Evolutionary conservation across 176 grass and related monocot genomes (phyloP).

Genomic region (Oryza longistaminata): DNA sequence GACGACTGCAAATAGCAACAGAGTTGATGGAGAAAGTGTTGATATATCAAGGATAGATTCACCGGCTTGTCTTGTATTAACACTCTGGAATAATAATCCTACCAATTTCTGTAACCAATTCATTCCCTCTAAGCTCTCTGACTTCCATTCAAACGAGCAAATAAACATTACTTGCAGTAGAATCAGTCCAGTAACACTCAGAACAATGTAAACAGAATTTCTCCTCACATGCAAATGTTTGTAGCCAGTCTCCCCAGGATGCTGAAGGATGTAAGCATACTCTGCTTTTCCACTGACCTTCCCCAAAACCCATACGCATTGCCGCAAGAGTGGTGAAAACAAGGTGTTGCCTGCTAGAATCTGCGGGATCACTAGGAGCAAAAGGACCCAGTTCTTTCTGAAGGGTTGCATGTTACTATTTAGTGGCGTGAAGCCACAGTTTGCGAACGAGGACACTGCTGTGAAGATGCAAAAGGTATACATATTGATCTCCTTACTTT

Average conservation of each 20-base stretch:
- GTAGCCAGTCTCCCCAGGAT: constrained; percentile 31
- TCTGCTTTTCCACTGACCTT: constrained; percentile 33
- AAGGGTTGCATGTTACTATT: constrained; percentile 74
- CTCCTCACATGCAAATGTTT: constrained; percentile 20
- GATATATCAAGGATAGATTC: constrained; percentile 51
- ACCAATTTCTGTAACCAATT: constrained; percentile 52
- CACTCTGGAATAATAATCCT: constrained; percentile 46
- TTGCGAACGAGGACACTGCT: constrained; percentile 50
- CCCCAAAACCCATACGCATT: constrained; percentile 39
- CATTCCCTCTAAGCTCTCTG: constrained; percentile 38
- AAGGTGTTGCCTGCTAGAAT: constrained; percentile 68
- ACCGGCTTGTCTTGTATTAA: constrained; percentile 50
- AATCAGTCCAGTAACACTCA: constrained; percentile 36
- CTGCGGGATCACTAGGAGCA: constrained; percentile 50
- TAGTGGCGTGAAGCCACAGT: constrained; percentile 60
- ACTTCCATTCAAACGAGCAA: constrained; percentile 51
- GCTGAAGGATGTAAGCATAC: constrained; percentile 38
- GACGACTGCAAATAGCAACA: constrained; percentile 56
- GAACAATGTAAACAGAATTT: constrained; percentile 18
- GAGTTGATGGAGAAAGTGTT: constrained; percentile 44
- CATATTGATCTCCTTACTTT: constrained; percentile 50
- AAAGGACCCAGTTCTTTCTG: constrained; percentile 44
- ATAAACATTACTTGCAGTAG: constrained; percentile 29
- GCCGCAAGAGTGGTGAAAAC: constrained; percentile 56
- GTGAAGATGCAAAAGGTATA: constrained; percentile 43